phyloP scores from a whole-genome alignment of 352 stramenopile genomes.

The Phytophthora colocasiae region DNA sequence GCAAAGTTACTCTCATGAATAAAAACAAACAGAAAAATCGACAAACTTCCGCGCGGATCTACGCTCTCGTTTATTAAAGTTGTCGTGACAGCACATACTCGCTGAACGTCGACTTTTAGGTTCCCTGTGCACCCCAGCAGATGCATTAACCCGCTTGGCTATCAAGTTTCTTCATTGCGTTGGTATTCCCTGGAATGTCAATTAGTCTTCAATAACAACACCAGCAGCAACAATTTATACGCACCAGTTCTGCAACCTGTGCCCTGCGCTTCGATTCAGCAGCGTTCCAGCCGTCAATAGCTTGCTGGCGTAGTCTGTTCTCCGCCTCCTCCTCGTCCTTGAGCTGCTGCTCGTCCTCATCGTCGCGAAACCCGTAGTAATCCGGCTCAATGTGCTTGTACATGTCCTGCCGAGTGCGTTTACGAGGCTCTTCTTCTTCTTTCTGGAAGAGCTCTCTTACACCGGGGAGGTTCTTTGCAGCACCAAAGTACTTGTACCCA shows the following conservation, averaged over 20 bases:
- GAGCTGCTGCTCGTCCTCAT: slow-evolving; percentile 66
- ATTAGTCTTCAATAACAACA: neutral
- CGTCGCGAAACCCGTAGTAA: slow-evolving; percentile 83
- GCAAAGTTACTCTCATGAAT: slow-evolving; percentile 20
- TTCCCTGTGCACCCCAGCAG: neutral
- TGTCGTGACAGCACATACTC: too few species aligned
- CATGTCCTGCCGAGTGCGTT: slow-evolving; percentile 84
- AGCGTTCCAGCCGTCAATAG: slow-evolving; percentile 64
- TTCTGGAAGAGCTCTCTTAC: slow-evolving; percentile 96
- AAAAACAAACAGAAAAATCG: slow-evolving; percentile 38
- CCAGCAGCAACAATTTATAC: slow-evolving; percentile 3
- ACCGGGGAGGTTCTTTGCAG: slow-evolving; percentile 95
- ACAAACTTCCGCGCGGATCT: slow-evolving; percentile 20
- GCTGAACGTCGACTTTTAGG: too few species aligned
- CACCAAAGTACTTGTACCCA: slow-evolving; percentile 98
- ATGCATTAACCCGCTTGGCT: neutral
- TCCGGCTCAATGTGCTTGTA: slow-evolving; percentile 91
- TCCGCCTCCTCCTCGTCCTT: slow-evolving; percentile 58
- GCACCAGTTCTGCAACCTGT: slow-evolving; percentile 48
- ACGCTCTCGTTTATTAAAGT: neutral
- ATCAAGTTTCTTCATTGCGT: slow-evolving; percentile 10
- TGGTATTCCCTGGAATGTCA: slow-evolving; percentile 13
- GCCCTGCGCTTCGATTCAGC: slow-evolving; percentile 49
- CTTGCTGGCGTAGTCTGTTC: slow-evolving; percentile 50
- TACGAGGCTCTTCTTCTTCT: slow-evolving; percentile 64